Conservation (phyloP, 805 yeast genomes). For the Teunomyces pallodes region DNA sequence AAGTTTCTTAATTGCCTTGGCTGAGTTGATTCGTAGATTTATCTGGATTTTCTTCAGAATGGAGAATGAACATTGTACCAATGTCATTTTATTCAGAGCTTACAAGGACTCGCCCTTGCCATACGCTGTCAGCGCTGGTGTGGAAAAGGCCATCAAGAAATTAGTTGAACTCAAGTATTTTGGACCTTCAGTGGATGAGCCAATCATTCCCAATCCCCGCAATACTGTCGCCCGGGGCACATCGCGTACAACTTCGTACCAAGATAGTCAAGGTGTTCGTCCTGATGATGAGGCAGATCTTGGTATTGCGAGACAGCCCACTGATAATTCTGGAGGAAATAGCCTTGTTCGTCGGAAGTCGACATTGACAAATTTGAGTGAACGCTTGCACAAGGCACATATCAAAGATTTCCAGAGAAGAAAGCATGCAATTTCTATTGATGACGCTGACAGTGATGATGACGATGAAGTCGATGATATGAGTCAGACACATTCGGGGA, state of each 20-base stretch:
- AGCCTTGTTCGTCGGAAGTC: conserved; percentile 21
- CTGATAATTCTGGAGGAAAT: conserved; percentile 7
- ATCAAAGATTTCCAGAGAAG: conserved; percentile 82
- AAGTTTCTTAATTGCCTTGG: conserved; percentile 77
- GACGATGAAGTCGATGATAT: conserved; percentile 15
- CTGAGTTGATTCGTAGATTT: conserved; percentile 79
- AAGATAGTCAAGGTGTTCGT: neutral
- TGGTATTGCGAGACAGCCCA: conserved; percentile 5
- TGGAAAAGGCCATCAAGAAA: conserved; percentile 35
- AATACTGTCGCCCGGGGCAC: neutral
- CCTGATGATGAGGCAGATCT: conserved; percentile 10
- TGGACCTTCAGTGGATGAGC: neutral
- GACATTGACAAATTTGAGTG: conserved; percentile 45
- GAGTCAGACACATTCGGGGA: conserved; percentile 12
- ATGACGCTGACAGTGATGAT: conserved; percentile 36
- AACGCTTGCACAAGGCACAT: conserved; percentile 70
- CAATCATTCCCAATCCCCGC: neutral
- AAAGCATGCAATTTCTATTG: conserved; percentile 28
- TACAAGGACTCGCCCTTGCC: conserved; percentile 87
- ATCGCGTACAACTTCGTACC: neutral
- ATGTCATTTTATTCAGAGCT: conserved; percentile 81
- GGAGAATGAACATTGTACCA: conserved; percentile 94
- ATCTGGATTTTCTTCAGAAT: conserved; percentile 90
- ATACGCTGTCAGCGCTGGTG: conserved; percentile 46
- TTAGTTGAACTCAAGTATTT: conserved; percentile 33